Conservation (phyloP, 2,329 filamentous ascomycete species). For the Eutypella sp. region DNA sequence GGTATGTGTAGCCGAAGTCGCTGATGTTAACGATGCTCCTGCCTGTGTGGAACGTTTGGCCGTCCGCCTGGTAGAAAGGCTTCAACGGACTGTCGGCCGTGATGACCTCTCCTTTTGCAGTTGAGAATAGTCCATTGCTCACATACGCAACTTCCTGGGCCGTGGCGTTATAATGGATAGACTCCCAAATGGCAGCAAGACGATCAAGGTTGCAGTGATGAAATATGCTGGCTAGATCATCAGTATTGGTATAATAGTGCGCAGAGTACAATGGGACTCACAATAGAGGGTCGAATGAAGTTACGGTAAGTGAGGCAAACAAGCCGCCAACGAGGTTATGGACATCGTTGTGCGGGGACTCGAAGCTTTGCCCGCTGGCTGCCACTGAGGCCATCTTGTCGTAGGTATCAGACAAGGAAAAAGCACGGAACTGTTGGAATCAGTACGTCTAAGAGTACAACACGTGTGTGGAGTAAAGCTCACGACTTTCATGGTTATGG, state of each 20-base stretch:
- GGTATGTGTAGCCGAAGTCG: constrained; percentile 38
- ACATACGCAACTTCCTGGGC: constrained; percentile 22
- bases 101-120: constrained; percentile 33
- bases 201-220: constrained; percentile 57
- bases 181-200: constrained; percentile 48
- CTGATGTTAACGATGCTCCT: constrained; percentile 22
- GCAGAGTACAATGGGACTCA: constrained; percentile 19
- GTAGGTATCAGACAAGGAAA: constrained; percentile 32
- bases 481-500: constrained; percentile 38
- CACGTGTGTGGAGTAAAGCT: constrained; percentile 10
- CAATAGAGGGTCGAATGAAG: constrained; percentile 45
- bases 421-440: constrained; percentile 34
- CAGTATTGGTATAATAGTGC: neutral
- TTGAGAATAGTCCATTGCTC: constrained; percentile 34
- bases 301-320: constrained; percentile 29
- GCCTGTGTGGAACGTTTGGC: constrained; percentile 38
- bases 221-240: constrained; percentile 43
- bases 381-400: constrained; percentile 36
- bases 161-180: constrained; percentile 30
- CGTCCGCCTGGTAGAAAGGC: constrained; percentile 42
- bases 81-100: constrained; percentile 41
- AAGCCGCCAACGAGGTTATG: constrained; percentile 34
- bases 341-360: constrained; percentile 39
- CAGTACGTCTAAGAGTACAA: neutral
- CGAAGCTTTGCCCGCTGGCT: constrained; percentile 35